phyloP scores from a whole-genome alignment of 1,284 basidiomycete genomes.

The Apiotrichum gracile region DNA sequence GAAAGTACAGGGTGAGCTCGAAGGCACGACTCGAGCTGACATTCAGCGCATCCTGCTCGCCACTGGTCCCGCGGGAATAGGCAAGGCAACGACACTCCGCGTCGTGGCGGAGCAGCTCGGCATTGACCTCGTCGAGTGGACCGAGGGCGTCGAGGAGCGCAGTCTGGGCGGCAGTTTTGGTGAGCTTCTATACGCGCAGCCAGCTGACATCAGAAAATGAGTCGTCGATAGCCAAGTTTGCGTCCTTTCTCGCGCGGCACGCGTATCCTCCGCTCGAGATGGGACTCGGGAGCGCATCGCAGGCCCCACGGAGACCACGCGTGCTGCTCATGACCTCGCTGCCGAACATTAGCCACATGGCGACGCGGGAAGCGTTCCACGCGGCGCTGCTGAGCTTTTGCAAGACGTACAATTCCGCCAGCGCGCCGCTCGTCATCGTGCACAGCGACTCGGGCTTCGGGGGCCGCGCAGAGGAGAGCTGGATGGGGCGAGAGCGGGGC shows the following conservation, averaged over 20 bases:
- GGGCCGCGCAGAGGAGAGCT: constrained; percentile 55
- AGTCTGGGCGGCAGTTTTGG: constrained; percentile 35
- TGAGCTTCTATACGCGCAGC: constrained; percentile 2
- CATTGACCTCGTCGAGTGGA: constrained; percentile 83
- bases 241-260: constrained; percentile 64
- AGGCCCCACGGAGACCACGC: constrained; percentile 18
- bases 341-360: constrained; percentile 75
- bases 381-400: constrained; percentile 59
- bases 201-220: constrained; percentile 51
- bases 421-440: constrained; percentile 72
- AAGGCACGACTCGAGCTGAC: not conserved
- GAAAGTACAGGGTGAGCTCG: constrained; percentile 65
- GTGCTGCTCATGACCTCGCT: constrained; percentile 85
- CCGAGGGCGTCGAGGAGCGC: constrained; percentile 46
- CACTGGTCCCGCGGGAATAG: constrained; percentile 83
- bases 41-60: constrained; percentile 71
- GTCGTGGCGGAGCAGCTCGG: constrained; percentile 69
- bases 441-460: constrained; percentile 74
- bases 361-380: constrained; percentile 72
- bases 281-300: constrained; percentile 43
- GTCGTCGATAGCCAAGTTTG: constrained; percentile 65
- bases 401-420: constrained; percentile 37
- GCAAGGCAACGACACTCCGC: constrained; percentile 78
- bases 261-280: constrained; percentile 62
- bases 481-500: constrained; percentile 49